Percentiles rank a stretch among this genome's conserved stretches.
phyloP scores from a whole-genome alignment of 805 yeast species.

The Lachancea meyersii region DNA sequence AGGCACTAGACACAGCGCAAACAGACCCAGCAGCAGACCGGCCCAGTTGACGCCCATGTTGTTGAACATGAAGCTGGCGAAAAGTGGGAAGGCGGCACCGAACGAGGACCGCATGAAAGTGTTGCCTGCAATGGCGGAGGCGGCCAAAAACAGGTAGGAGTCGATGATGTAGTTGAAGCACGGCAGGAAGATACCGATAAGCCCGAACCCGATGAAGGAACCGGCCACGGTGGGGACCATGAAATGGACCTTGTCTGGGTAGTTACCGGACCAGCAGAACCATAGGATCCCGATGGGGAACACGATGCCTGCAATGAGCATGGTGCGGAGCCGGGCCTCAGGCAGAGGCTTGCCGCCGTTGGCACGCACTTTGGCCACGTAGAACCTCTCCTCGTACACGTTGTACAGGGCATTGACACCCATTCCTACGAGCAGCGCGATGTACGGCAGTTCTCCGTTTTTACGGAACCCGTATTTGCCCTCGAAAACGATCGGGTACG shows the following conservation, averaged over 20 bases:
- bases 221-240: constrained; percentile 70
- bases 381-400: constrained; percentile 46
- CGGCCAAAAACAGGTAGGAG: constrained; percentile 62
- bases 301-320: constrained; percentile 62
- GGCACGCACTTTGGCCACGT: constrained; percentile 40
- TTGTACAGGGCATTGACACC: constrained; percentile 51
- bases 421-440: constrained; percentile 69
- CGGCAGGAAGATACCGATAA: constrained; percentile 61
- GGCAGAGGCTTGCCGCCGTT: constrained; percentile 62
- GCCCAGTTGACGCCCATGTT: constrained; percentile 75
- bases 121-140: constrained; percentile 72
- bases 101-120: constrained; percentile 61
- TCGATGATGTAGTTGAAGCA: constrained; percentile 69
- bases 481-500: constrained; percentile 66
- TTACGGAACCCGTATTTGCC: constrained; percentile 50
- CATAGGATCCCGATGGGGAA: constrained; percentile 79
- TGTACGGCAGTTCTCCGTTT: constrained; percentile 64
- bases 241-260: constrained; percentile 67
- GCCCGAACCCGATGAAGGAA: constrained; percentile 58
- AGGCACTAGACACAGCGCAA: constrained; percentile 51
- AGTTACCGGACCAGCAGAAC: constrained; percentile 86
- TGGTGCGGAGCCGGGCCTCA: constrained; percentile 71
- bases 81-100: constrained; percentile 68
- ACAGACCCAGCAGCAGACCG: constrained; percentile 60
- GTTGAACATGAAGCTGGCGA: constrained; percentile 64